Evolutionary conservation across 2,329 filamentous ascomycete species (phyloP), one percentile per base, ranked within the genome.

Genomic region (Tolypocladium endophyticum): DNA sequence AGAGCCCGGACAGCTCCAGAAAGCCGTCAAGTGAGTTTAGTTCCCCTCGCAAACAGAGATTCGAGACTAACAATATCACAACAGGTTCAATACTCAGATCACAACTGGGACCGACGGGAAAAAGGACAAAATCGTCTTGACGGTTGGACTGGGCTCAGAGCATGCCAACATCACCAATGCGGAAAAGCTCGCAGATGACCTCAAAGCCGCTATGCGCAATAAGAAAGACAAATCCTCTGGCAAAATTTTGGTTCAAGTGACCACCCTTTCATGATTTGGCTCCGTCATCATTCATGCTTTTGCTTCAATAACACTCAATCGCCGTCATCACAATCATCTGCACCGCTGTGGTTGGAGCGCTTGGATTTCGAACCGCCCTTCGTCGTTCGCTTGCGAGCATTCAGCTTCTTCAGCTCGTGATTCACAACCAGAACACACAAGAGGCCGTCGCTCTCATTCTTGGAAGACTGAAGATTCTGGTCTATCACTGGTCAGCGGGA

Each of bases 381-480:
- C 38, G 68, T 58, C 30, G 65, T 61, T 52, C 72, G 67, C 63
- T 68, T 68, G 36, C 71, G 66, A 52, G 73, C 70, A 55, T 70
- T 72, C 60, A 76, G 68, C 64, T 74, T 76, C 66, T 75, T 74
- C 28, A 75, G 57, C 64, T 76, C 73, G 58, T 76, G 73, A 57
- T 72, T 70, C 25, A 76, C 68, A 38, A 76, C 72, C 52, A 76
- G 66, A 38, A 65, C 65, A 59, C 68, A 68, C 20, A 76, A 64
- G 58, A 74, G 68, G 55, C 66, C 63, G 58, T 74, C 73, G 56
- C 69, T 67, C 35, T 71, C 70, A 53, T 67, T 60, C 35, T 66
- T 62, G 6, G 73, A 73, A 28, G 65, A 61, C 60, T 74, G 69
- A 33, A 75, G 58, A 38, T 62, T 64, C 57, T 70, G 67, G 55